A percentile compares a stretch with the other conserved stretches of the same genome.
phyloP scores from a whole-genome alignment of 163 green algal genomes.

The Chlamydomonas reinhardtii region DNA sequence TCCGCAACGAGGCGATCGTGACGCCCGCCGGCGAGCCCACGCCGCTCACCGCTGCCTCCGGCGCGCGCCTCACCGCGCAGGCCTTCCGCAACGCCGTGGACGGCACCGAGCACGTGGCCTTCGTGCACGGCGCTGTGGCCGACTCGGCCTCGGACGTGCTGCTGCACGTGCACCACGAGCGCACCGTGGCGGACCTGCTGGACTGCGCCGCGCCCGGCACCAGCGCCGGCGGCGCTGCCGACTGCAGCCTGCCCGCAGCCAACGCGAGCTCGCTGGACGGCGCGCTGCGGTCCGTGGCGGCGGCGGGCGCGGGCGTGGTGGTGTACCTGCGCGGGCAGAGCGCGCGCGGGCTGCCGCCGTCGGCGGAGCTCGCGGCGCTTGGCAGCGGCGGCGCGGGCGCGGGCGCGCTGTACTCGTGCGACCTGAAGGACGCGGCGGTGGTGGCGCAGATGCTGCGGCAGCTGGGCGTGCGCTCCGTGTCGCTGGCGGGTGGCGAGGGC shows the following conservation, averaged over 20 bases:
- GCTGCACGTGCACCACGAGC: constrained; percentile 81
- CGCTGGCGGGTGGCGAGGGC: constrained; percentile 79
- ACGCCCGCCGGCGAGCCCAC: constrained; percentile 51
- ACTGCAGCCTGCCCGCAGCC: constrained; percentile 58
- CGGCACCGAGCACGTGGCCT: constrained; percentile 84
- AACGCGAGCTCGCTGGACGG: too few species aligned
- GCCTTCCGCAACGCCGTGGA: constrained; percentile 78
- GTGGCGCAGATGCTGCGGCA: constrained; percentile 87
- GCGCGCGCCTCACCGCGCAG: constrained; percentile 44
- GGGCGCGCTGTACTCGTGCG: constrained; percentile 60
- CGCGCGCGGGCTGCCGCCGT: constrained; percentile 3
- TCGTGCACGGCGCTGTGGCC: constrained; percentile 67
- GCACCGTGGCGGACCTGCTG: constrained; percentile 85
- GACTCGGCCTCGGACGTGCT: constrained; percentile 63
- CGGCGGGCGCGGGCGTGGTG: constrained; percentile 77
- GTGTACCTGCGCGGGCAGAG: constrained; percentile 80
- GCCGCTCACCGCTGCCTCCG: background rate
- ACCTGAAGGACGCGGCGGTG: constrained; percentile 83
- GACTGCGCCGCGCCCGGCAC: constrained; percentile 70
- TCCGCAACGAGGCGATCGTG: constrained; percentile 80
- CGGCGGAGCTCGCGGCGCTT: constrained; percentile 77
- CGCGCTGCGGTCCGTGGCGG: constrained; percentile 70
- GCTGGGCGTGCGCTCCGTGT: constrained; percentile 81
- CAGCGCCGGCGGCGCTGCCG: constrained; percentile 51
- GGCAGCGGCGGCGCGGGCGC: constrained; percentile 2